Conservation (phyloP, 2,329 filamentous ascomycete species). For the Tolypocladium pustulatum region DNA sequence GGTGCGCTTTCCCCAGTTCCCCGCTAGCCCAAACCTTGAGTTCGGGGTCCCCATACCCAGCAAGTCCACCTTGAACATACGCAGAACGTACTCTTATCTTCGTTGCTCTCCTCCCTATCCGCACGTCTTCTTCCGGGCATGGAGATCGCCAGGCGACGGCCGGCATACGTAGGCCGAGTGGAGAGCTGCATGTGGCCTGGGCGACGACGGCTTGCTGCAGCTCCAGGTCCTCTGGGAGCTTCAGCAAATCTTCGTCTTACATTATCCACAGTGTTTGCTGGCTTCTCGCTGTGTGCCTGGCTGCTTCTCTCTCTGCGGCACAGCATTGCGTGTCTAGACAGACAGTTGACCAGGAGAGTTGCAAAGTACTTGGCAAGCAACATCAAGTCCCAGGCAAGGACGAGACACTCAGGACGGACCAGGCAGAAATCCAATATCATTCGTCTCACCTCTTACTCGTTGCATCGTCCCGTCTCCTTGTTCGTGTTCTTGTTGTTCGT, state of each 20-base stretch:
- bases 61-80: background rate
- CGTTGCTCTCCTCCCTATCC: background rate
- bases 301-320: background rate
- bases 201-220: background rate
- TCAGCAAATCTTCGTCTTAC: background rate
- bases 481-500: background rate
- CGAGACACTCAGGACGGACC: background rate
- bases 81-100: background rate
- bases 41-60: background rate
- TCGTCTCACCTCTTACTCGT: background rate
- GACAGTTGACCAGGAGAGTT: background rate
- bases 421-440: background rate
- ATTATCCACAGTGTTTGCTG: too few species aligned
- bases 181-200: background rate
- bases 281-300: background rate
- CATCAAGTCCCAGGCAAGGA: background rate
- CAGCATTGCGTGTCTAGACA: too few species aligned
- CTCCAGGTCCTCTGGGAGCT: too few species aligned
- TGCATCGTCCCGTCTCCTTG: background rate
- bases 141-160: too few species aligned
- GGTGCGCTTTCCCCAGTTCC: background rate
- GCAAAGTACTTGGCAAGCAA: background rate
- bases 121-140: too few species aligned
- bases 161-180: background rate
- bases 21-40: background rate